Base-by-base conservation (phyloP, 2,329 filamentous ascomycete species). In the Didymellaceae sp. region DNA sequence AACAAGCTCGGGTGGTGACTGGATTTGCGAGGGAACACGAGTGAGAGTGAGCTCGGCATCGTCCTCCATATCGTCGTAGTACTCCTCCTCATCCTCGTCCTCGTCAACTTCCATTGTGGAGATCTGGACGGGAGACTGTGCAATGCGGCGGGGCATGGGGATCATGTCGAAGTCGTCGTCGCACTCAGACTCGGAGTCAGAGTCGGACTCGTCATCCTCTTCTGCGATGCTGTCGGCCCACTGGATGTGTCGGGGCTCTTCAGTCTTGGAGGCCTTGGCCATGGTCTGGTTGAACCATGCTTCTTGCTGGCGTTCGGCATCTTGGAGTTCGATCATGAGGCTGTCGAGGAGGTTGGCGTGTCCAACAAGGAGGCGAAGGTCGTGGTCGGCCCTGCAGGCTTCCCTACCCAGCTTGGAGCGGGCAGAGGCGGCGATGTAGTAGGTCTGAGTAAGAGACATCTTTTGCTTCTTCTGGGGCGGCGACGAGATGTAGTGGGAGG, bases 401-500 rank as follows among this genome's bases (percentile, higher is more conserved):
- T 97, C 93, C 59, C 83, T 85, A 61, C 91, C 91, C 71, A 99
- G 91, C 91, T 99, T 99, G 67, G 87, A 88, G 75, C 94, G 87
- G 73, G 94, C 94, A 77, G 92, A 93, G 82, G 96, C 92, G 74
- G 94, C 94, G 68, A 97, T 88, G 81, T 91, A 96, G 88, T 97
- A 99, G 56, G 93, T 97, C 79, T 97, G 91, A 21, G 93, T 95
- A 80, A 97, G 88, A 74, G 89, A 95, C 94, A 97, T 97, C 79
- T 88, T 92, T 77, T 91, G 89, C 79, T 88, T 79, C 74, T 79
- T 79, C 57, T 75, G 72, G 49, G 77, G 74, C 55, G 75, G 74
- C 43, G 73, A 65, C 9, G 71, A 61, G 68, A 75, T 55, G 65
- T 74, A 72, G 72, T 73, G 61, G 42, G 73, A 73, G 67, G 75